Evolutionary conservation across 2,329 filamentous ascomycete species (phyloP).

Genomic region (Sporothrix luriei): DNA sequence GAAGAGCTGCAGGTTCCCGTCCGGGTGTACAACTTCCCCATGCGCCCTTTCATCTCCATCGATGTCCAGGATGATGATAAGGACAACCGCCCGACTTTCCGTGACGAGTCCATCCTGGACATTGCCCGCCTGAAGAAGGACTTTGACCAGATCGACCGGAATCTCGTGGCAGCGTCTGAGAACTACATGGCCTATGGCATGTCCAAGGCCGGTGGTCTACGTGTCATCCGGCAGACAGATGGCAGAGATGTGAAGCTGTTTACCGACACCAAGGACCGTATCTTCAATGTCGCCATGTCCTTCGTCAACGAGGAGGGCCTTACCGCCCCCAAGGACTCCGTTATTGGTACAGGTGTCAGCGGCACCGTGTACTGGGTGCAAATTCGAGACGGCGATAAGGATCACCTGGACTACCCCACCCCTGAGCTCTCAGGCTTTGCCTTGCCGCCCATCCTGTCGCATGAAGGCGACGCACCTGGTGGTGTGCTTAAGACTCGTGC

Average conservation of each 20-base stretch:
- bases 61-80: conserved; percentile 64
- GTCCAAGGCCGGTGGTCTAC: conserved; percentile 87
- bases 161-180: conserved; percentile 83
- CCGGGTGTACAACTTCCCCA: conserved; percentile 90
- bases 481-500: conserved; percentile 95
- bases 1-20: conserved; percentile 68
- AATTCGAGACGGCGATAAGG: conserved; percentile 74
- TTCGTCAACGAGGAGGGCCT: conserved; percentile 61
- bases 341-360: conserved; percentile 90
- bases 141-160: conserved; percentile 95
- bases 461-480: conserved; percentile 87
- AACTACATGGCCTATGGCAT: conserved; percentile 94
- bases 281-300: conserved; percentile 90
- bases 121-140: conserved; percentile 96
- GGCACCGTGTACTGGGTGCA: conserved; percentile 96
- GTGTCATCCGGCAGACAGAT: conserved; percentile 92
- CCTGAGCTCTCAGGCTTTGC: conserved; percentile 85
- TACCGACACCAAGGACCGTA: conserved; percentile 84
- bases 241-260: conserved; percentile 91
- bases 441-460: conserved; percentile 80
- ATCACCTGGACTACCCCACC: conserved; percentile 75
- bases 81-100: conserved; percentile 65
- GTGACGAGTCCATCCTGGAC: conserved; percentile 81
- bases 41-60: conserved; percentile 95
- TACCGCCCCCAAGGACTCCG: conserved; percentile 69